These are phyloP conservation scores for Hypoxylon subgilvum DNA, from an alignment of 495 filamentous ascomycete species.

Conservation along the genomic window DNA sequence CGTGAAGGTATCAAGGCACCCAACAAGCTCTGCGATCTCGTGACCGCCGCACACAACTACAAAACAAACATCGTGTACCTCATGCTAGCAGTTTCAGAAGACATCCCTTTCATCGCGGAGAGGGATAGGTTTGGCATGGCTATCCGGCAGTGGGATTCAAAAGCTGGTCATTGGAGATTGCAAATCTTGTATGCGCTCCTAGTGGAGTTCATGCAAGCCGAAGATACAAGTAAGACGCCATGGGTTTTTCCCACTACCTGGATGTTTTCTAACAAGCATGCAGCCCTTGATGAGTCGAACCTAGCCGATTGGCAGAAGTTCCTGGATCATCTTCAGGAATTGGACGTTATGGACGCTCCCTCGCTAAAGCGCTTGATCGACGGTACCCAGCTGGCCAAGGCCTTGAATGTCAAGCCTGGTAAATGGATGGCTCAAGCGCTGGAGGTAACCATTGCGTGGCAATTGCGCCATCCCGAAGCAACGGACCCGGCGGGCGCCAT, in stretches of 20 bases:
- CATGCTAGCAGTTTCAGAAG: slow-evolving; percentile 56
- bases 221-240: slow-evolving; percentile 23
- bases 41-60: slow-evolving; percentile 68
- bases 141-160: slow-evolving; percentile 74
- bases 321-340: slow-evolving; percentile 57
- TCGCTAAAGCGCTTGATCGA: slow-evolving; percentile 66
- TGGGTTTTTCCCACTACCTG: neutral
- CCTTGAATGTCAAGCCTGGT: slow-evolving; percentile 67
- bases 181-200: slow-evolving; percentile 75
- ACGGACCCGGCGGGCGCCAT: slow-evolving; percentile 67
- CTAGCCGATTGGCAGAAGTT: slow-evolving; percentile 60
- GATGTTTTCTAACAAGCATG: slow-evolving; percentile 25
- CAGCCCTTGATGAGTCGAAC: slow-evolving; percentile 30
- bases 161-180: slow-evolving; percentile 70
- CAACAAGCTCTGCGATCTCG: slow-evolving; percentile 70
- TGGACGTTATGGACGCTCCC: slow-evolving; percentile 58
- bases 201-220: slow-evolving; percentile 62
- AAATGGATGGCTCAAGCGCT: slow-evolving; percentile 79
- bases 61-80: slow-evolving; percentile 63
- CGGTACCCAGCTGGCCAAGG: slow-evolving; percentile 67
- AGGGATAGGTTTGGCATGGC: slow-evolving; percentile 69
- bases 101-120: slow-evolving; percentile 41
- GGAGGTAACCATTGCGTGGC: slow-evolving; percentile 78
- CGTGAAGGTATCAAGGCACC: slow-evolving; percentile 80
- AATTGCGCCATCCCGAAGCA: slow-evolving; percentile 75